These are phyloP conservation scores for Saksenaea vasiformis DNA, from an alignment of 371 early-diverging fungal species.

Conservation along the genomic window DNA sequence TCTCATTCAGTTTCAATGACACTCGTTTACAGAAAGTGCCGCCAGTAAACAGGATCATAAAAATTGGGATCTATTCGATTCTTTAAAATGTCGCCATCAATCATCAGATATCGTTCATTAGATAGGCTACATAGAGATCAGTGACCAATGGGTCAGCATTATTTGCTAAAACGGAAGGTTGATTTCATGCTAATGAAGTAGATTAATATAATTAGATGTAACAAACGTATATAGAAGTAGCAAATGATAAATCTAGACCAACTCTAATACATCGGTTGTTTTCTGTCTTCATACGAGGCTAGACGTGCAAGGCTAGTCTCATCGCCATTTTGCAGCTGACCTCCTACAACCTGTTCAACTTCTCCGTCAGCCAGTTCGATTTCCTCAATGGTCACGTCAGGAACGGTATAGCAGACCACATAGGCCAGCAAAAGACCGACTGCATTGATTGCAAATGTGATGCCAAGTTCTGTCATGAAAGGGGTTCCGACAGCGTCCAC, in stretches of 20 bases:
- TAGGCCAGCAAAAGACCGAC: slow-evolving; percentile 31
- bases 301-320: background rate
- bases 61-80: too few species aligned
- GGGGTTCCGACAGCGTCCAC: slow-evolving; percentile 28
- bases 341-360: slow-evolving; percentile 34
- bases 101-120: too few species aligned
- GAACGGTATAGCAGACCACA: slow-evolving; percentile 31
- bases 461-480: slow-evolving; percentile 32
- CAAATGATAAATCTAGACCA: background rate
- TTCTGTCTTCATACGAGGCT: background rate
- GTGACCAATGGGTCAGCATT: too few species aligned
- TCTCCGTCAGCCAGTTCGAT: slow-evolving; percentile 27
- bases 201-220: background rate
- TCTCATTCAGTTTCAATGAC: too few species aligned
- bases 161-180: too few species aligned
- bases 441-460: slow-evolving; percentile 28
- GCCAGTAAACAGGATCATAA: too few species aligned
- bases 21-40: too few species aligned
- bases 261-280: background rate
- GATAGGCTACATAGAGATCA: too few species aligned
- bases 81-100: too few species aligned
- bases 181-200: too few species aligned
- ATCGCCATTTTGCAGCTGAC: slow-evolving; percentile 23
- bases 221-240: background rate
- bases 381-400: slow-evolving; percentile 39